Evolutionary conservation across 2,329 filamentous ascomycete species (phyloP), one percentile per base, ranked within the genome.

Genomic region (Lachnellula hyalina): DNA sequence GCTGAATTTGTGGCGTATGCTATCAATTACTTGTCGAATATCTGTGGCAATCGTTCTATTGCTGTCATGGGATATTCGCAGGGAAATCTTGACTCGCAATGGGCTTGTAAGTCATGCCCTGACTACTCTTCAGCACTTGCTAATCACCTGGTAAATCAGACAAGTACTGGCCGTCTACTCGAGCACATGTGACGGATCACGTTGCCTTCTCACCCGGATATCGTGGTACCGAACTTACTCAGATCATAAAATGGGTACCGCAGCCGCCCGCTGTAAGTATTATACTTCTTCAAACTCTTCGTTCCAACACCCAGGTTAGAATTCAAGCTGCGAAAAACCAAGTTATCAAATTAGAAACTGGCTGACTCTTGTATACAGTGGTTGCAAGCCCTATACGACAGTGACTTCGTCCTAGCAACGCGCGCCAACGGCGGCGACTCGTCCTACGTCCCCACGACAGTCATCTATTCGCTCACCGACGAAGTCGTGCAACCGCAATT

Each of bases 1-100:
- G 68, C 77, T 4, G 80, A 83, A 64, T 82, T 78, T 60, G 74
- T 80, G 40, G 77, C 78, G 3, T 82, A 84, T 64, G 78, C 80
- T 5, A 77, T 83, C 56, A 79, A 83, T 68, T 83, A 83, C 67
- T 72, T 82, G 54, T 40, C 38, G 38, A 67, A 70, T 28, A 70
- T 66, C 35, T 67, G 78, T 14, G 59, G 51, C 5, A 40, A 36
- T 21, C 57, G 72, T 15, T 71, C 75, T 19, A 68, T 78, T 6
- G 69, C 71, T 17, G 68, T 81, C 19, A 66, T 82, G n/a, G 73
- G 72, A 14, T 83, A 77, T 77, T 81, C 77, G 0, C 79, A 84
- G 66, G 80, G 80, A 15, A 76, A 75, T 47, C 67, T 83, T 2
- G 70, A 78, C 55, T 70, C 75, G 0, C 81, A 84, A 63, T 83